phyloP scores from a whole-genome alignment of 805 yeast genomes.

The Pichia gijzeniarum region DNA sequence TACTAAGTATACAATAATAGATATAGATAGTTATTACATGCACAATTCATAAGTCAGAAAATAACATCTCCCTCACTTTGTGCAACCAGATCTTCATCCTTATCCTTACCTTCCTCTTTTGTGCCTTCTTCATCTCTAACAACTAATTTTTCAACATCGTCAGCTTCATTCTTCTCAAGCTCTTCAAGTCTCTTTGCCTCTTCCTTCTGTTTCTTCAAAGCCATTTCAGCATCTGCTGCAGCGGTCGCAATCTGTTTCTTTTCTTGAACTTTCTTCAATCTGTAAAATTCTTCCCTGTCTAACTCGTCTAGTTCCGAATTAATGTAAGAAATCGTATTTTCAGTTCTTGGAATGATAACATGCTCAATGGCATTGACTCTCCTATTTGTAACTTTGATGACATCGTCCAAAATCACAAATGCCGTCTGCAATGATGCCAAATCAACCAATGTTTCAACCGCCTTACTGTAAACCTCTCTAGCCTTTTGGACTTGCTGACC shows the following conservation, averaged over 20 bases:
- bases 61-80: slow-evolving; percentile 35
- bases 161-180: slow-evolving; percentile 16
- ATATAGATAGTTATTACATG: neutral
- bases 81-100: slow-evolving; percentile 24
- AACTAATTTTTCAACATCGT: slow-evolving; percentile 16
- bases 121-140: slow-evolving; percentile 16
- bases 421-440: slow-evolving; percentile 96
- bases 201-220: slow-evolving; percentile 27
- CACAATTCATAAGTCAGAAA: slow-evolving; percentile 18
- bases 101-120: slow-evolving; percentile 7
- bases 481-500: slow-evolving; percentile 98
- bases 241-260: slow-evolving; percentile 82
- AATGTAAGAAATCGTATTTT: slow-evolving; percentile 86
- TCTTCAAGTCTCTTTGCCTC: slow-evolving; percentile 9
- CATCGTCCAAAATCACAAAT: slow-evolving; percentile 92
- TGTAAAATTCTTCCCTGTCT: slow-evolving; percentile 96
- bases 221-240: slow-evolving; percentile 50
- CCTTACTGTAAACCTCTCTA: slow-evolving; percentile 84
- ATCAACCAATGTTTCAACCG: slow-evolving; percentile 95
- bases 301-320: slow-evolving; percentile 95
- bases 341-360: slow-evolving; percentile 95
- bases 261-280: slow-evolving; percentile 93
- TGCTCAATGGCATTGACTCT: slow-evolving; percentile 99
- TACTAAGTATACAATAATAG: neutral
- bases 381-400: slow-evolving; percentile 94